Percentiles rank a stretch among this genome's conserved stretches.
phyloP scores from a whole-genome alignment of 352 stramenopile genomes.

The Pythium vanterpoolii region DNA sequence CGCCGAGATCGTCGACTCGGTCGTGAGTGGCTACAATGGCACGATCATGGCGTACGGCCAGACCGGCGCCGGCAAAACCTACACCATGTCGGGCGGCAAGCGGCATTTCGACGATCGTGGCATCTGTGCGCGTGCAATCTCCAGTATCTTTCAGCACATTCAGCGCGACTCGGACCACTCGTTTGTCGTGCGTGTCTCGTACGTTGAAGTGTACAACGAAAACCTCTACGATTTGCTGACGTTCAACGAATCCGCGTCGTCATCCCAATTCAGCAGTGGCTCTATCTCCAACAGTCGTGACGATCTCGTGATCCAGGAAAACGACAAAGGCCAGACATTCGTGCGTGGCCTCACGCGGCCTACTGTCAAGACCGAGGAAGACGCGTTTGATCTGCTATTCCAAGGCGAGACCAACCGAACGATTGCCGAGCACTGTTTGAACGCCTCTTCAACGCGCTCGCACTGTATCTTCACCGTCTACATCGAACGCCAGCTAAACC shows the following conservation, averaged over 20 bases:
- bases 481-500: constrained; percentile 41
- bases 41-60: constrained; percentile 77
- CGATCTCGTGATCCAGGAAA: constrained; percentile 57
- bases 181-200: constrained; percentile 63
- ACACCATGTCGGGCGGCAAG: constrained; percentile 64
- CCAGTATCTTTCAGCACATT: constrained; percentile 50
- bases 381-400: constrained; percentile 76
- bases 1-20: constrained; percentile 52
- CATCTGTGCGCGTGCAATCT: constrained; percentile 54
- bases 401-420: constrained; percentile 73
- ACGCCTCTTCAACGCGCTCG: constrained; percentile 68
- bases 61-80: constrained; percentile 73
- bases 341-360: constrained; percentile 54
- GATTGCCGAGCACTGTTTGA: constrained; percentile 80
- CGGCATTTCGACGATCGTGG: constrained; percentile 57
- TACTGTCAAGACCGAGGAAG: constrained; percentile 59
- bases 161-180: constrained; percentile 43
- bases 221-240: constrained; percentile 83
- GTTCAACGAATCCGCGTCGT: constrained; percentile 9
- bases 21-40: constrained; percentile 70
- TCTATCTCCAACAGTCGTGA: constrained; percentile 16
- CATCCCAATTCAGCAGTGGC: constrained; percentile 19
- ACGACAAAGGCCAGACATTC: constrained; percentile 62
- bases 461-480: constrained; percentile 85
- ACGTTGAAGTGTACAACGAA: constrained; percentile 92